These are phyloP conservation scores for Coniochaeta sp. DNA, from an alignment of 2,329 filamentous ascomycete species.

Conservation along the genomic window DNA sequence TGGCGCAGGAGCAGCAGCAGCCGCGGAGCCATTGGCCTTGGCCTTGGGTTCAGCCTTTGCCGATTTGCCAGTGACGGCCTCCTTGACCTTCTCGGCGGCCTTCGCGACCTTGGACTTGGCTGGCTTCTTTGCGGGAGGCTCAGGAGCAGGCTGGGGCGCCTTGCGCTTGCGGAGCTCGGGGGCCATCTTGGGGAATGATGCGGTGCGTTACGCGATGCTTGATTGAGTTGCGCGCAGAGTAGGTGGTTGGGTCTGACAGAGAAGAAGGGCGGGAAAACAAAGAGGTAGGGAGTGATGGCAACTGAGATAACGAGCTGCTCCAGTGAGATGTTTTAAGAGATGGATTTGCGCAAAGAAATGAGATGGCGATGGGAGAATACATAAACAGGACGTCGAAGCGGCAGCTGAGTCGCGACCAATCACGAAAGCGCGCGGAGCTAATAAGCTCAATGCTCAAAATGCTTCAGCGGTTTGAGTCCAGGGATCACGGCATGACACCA, in stretches of 20 bases:
- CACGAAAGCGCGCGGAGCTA: slow-evolving; percentile 6
- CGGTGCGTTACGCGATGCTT: not conserved
- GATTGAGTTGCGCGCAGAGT: not conserved
- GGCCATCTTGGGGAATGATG: slow-evolving; percentile 34
- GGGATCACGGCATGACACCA: not conserved
- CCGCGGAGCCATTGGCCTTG: slow-evolving; percentile 9
- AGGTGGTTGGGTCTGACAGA: not conserved
- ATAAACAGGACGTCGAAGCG: slow-evolving; percentile 1
- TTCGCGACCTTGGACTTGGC: slow-evolving; percentile 7
- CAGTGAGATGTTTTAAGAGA: not conserved
- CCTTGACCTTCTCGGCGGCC: slow-evolving; percentile 13
- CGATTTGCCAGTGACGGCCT: slow-evolving; percentile 11
- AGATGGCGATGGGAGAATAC: not conserved
- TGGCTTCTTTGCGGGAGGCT: slow-evolving; percentile 38
- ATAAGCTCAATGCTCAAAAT: slow-evolving; percentile 1
- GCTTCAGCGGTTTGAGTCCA: not conserved
- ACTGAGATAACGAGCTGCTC: not conserved
- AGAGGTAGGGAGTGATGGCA: slow-evolving; percentile 6
- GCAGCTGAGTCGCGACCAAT: not conserved
- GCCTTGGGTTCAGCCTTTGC: slow-evolving; percentile 22
- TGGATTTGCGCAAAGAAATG: not conserved
- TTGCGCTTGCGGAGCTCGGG: slow-evolving; percentile 56
- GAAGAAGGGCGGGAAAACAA: slow-evolving; percentile 7
- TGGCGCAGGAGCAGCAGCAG: slow-evolving; percentile 9
- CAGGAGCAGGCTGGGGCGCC: slow-evolving; percentile 37